phyloP scores from a whole-genome alignment of 23 red algal species.

The Gracilaria vermiculophylla region DNA sequence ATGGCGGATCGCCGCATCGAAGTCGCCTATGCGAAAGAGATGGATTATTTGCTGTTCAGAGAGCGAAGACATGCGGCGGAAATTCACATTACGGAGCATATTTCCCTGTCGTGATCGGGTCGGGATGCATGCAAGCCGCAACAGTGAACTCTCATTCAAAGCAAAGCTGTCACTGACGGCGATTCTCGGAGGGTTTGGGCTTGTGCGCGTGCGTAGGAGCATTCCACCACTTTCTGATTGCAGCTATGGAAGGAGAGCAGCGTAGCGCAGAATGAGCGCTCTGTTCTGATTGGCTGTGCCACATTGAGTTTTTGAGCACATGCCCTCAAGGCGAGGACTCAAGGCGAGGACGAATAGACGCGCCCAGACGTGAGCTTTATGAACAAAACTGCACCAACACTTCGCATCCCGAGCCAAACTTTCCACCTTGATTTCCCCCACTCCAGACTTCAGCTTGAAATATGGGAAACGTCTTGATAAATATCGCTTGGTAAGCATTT shows the following conservation, averaged over 20 bases:
- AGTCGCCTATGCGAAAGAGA: slow-evolving; percentile 46
- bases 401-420: too few species aligned
- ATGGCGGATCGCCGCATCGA: slow-evolving; percentile 12
- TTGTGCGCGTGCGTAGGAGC: too few species aligned
- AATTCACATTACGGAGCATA: neutral
- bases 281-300: neutral
- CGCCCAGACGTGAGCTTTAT: too few species aligned
- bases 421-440: too few species aligned
- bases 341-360: too few species aligned
- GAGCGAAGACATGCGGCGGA: neutral
- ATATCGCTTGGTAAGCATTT: neutral
- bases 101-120: neutral
- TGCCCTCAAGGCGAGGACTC: too few species aligned
- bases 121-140: neutral
- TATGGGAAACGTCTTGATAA: neutral
- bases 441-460: neutral
- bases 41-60: slow-evolving; percentile 32
- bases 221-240: too few species aligned
- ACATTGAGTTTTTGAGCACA: neutral
- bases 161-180: neutral
- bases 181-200: too few species aligned
- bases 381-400: too few species aligned
- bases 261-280: neutral
- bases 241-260: neutral
- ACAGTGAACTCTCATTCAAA: neutral